Evolutionary conservation across 1,284 basidiomycete genomes (phyloP).

Genomic region (Marasmius sp.): DNA sequence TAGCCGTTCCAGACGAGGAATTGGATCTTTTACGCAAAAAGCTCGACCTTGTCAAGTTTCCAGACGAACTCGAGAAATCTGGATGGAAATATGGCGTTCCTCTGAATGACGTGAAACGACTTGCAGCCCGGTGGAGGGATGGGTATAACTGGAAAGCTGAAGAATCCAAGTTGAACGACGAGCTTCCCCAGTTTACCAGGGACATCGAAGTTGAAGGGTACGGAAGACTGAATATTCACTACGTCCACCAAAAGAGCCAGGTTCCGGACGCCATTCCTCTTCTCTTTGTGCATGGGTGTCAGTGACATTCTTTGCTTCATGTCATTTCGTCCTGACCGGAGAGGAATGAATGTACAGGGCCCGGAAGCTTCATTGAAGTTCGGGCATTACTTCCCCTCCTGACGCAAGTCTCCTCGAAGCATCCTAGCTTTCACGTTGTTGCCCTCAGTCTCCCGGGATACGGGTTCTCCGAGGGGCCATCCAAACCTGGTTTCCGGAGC

Average conservation of each 20-base stretch:
- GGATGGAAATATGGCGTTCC: constrained; percentile 45
- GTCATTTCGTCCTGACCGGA: background rate
- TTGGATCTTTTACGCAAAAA: constrained; percentile 30
- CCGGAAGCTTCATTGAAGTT: constrained; percentile 57
- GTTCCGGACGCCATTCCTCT: constrained; percentile 40
- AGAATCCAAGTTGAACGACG: constrained; percentile 42
- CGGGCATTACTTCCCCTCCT: constrained; percentile 54
- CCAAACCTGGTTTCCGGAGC: constrained; percentile 14
- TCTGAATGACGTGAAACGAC: constrained; percentile 41
- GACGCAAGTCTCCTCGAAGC: constrained; percentile 34
- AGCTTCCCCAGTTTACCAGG: constrained; percentile 48
- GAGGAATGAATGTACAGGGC: constrained; percentile 40
- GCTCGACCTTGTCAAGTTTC: constrained; percentile 34
- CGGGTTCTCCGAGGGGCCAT: constrained; percentile 50
- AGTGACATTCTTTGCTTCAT: constrained; percentile 14
- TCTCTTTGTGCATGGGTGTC: constrained; percentile 50
- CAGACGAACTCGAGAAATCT: constrained; percentile 49
- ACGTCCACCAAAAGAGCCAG: constrained; percentile 23
- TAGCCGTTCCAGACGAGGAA: constrained; percentile 29
- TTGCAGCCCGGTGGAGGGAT: constrained; percentile 43
- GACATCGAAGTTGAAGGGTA: constrained; percentile 43
- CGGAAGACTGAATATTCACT: constrained; percentile 44
- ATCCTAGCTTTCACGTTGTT: constrained; percentile 61
- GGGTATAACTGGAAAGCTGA: constrained; percentile 48
- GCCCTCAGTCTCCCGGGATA: constrained; percentile 53